Conservation (phyloP, 805 yeast genomes). For the Cyberlindnera galapagoensis region DNA sequence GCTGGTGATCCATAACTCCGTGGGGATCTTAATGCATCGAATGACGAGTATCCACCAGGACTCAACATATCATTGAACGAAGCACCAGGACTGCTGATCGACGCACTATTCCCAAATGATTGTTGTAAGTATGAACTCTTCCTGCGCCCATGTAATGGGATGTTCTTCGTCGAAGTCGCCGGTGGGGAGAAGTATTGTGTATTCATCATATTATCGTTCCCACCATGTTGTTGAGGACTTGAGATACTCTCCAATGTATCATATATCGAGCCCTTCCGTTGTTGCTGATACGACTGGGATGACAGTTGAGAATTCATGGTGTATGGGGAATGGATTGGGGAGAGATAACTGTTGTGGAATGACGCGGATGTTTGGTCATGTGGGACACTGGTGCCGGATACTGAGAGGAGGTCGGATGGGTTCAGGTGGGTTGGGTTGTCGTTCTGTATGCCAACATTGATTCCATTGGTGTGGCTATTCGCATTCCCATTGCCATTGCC, state of each 20-base stretch:
- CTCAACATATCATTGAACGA: slow-evolving; percentile 22
- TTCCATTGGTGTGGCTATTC: background rate
- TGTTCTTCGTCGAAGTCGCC: slow-evolving; percentile 11
- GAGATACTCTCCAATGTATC: slow-evolving; percentile 20
- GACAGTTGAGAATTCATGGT: slow-evolving; percentile 12
- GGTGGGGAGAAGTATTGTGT: slow-evolving; percentile 24
- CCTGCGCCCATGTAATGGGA: slow-evolving; percentile 7
- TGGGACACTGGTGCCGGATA: background rate
- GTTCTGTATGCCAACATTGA: background rate
- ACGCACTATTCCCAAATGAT: slow-evolving; percentile 1
- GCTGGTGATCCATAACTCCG: slow-evolving; percentile 26
- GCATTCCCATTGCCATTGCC: background rate
- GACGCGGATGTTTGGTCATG: slow-evolving; percentile 7
- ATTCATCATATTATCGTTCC: too few relatives aligned
- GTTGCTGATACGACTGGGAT: slow-evolving; percentile 17
- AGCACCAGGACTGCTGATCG: slow-evolving; percentile 4
- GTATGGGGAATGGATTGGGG: slow-evolving; percentile 21
- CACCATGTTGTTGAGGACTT: slow-evolving; percentile 12
- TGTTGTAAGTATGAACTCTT: slow-evolving; percentile 1
- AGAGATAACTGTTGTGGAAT: slow-evolving; percentile 13
- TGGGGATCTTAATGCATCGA: slow-evolving; percentile 25
- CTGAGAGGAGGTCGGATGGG: slow-evolving; percentile 8
- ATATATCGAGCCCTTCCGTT: slow-evolving; percentile 19
- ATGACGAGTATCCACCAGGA: slow-evolving; percentile 24
- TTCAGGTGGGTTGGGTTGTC: slow-evolving; percentile 3